Percentiles rank a stretch among this genome's conserved stretches.
These are phyloP conservation scores for Neofusicoccum umdonicola DNA, from an alignment of 2,329 filamentous ascomycete genomes.

Conservation along the genomic window DNA sequence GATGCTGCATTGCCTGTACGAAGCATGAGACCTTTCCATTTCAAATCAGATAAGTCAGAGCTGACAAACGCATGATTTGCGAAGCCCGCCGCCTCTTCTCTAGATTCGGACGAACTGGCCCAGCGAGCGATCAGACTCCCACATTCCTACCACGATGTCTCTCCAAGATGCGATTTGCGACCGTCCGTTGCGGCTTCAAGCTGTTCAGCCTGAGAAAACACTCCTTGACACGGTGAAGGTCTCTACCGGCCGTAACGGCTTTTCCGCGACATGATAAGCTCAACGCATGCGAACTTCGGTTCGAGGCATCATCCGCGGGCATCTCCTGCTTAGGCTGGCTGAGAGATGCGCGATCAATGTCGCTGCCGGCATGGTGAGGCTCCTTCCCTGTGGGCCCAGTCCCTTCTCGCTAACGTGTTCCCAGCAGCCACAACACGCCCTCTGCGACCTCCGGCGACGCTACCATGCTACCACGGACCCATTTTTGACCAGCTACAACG, in stretches of 20 bases:
- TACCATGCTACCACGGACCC: not conserved
- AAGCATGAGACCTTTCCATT: too few relatives aligned
- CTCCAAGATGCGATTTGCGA: not conserved
- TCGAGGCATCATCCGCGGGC: not conserved
- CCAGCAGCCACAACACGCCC: not conserved
- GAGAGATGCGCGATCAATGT: not conserved
- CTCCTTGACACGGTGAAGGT: too few relatives aligned
- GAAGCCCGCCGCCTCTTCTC: not conserved
- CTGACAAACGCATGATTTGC: not conserved
- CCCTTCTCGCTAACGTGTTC: not conserved
- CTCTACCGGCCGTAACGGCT: too few relatives aligned
- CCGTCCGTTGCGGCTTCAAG: too few relatives aligned
- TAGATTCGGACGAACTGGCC: not conserved
- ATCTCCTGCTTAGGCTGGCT: not conserved
- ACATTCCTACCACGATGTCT: not conserved
- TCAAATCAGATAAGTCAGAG: not conserved
- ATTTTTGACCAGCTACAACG: not conserved
- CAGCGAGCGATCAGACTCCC: not conserved
- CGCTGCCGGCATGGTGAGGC: not conserved
- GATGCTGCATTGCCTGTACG: too few relatives aligned
- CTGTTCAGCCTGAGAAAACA: too few relatives aligned
- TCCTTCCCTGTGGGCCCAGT: not conserved
- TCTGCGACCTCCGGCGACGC: not conserved
- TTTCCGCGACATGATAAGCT: not conserved
- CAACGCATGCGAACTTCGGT: not conserved